These are phyloP conservation scores for Evernia prunastri DNA, from an alignment of 495 filamentous ascomycete genomes.

Conservation along the genomic window DNA sequence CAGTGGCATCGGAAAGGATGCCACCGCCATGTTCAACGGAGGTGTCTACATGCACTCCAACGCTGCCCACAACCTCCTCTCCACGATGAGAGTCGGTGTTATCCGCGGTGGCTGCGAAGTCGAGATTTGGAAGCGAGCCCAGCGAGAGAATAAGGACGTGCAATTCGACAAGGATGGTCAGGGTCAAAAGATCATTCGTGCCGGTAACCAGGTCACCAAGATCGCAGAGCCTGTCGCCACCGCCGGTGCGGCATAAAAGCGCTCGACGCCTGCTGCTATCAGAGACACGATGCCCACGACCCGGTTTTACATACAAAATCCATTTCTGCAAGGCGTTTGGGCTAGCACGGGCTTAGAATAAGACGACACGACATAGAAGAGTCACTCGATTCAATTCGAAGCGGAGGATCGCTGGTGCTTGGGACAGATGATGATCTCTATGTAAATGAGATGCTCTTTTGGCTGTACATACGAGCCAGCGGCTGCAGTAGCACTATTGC, in stretches of 20 bases:
- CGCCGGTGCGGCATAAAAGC: constrained; percentile 62
- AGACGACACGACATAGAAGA: background rate
- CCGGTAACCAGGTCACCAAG: constrained; percentile 84
- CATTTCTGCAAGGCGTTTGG: constrained; percentile 3
- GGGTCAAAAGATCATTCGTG: constrained; percentile 80
- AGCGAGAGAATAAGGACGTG: constrained; percentile 81
- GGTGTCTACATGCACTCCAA: constrained; percentile 98
- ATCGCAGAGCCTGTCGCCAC: constrained; percentile 63
- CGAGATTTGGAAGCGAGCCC: constrained; percentile 97
- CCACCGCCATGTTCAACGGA: constrained; percentile 98
- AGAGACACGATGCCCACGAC: constrained; percentile 18
- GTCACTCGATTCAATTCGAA: background rate
- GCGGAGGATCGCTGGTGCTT: background rate
- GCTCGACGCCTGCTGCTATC: background rate
- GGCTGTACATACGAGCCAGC: background rate
- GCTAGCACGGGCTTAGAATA: background rate
- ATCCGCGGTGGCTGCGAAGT: constrained; percentile 95
- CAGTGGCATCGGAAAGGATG: constrained; percentile 92
- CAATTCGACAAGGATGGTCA: constrained; percentile 71
- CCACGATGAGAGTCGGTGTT: constrained; percentile 93
- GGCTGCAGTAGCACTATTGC: background rate
- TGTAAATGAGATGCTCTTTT: background rate
- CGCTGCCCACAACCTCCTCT: constrained; percentile 93
- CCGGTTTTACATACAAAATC: background rate
- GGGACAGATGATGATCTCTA: background rate